Evolutionary conservation across 1,284 basidiomycete species (phyloP).

Genomic region (Sanghuangporus weigelae): DNA sequence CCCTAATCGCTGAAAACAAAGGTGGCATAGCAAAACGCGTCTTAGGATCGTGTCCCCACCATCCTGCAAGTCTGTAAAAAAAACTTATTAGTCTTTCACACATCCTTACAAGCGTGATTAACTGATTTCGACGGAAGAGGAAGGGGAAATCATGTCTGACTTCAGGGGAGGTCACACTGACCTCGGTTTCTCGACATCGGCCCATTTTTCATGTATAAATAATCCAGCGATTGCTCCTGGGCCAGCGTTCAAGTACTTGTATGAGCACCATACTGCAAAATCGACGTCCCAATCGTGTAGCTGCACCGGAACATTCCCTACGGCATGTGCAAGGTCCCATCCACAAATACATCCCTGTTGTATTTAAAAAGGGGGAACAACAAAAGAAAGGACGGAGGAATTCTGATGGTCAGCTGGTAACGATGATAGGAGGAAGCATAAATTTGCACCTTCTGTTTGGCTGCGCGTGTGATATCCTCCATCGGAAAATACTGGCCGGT

Average conservation of each 20-base stretch:
- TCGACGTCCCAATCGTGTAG: slow-evolving; percentile 94
- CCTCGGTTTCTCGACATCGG: slow-evolving; percentile 53
- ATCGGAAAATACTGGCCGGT: slow-evolving; percentile 97
- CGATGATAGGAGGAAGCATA: background rate
- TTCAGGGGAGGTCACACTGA: slow-evolving; percentile 22
- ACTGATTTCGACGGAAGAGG: slow-evolving; percentile 16
- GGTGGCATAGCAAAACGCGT: slow-evolving; percentile 92
- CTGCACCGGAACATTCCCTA: slow-evolving; percentile 87
- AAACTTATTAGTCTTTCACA: slow-evolving; percentile 16
- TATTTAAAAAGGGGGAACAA: slow-evolving; percentile 12
- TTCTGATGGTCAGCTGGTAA: background rate
- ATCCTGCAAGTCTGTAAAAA: slow-evolving; percentile 74
- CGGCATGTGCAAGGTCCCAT: slow-evolving; percentile 95
- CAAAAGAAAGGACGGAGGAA: slow-evolving; percentile 3
- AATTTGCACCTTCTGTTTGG: slow-evolving; percentile 65
- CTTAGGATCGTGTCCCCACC: slow-evolving; percentile 91
- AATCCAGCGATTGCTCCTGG: slow-evolving; percentile 95
- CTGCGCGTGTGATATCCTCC: slow-evolving; percentile 73
- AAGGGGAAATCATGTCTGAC: slow-evolving; percentile 3
- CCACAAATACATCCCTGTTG: slow-evolving; percentile 84
- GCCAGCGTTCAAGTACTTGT: slow-evolving; percentile 96
- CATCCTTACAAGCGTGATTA: background rate
- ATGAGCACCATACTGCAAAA: slow-evolving; percentile 97
- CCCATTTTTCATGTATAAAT: slow-evolving; percentile 84
- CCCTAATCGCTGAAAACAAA: slow-evolving; percentile 76